A percentile compares a stretch with the other conserved stretches of the same genome.
phyloP scores from a whole-genome alignment of 2,329 filamentous ascomycete genomes.

The Diaporthe citriasiana region DNA sequence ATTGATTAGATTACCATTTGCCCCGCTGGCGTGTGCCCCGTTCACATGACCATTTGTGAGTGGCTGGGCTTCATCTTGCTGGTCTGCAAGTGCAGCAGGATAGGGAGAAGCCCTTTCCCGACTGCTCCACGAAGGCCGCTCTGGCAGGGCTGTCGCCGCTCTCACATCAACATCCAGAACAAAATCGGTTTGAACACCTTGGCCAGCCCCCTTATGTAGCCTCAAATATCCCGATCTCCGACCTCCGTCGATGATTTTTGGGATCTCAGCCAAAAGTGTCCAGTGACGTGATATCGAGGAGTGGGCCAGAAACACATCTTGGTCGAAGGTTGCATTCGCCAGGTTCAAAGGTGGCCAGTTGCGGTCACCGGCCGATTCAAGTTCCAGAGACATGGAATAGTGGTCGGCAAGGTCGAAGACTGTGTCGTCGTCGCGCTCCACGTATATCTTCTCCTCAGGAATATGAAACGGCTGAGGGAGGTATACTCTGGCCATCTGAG shows the following conservation, averaged over 20 bases:
- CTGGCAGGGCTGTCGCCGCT: conserved; percentile 59
- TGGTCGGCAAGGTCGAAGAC: conserved; percentile 63
- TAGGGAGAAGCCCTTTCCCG: conserved; percentile 60
- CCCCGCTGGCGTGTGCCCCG: conserved; percentile 46
- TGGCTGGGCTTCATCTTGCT: conserved; percentile 51
- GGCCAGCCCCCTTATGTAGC: conserved; percentile 54
- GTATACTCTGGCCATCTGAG: conserved; percentile 63
- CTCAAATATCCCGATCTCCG: conserved; percentile 50
- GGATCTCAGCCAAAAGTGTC: conserved; percentile 58
- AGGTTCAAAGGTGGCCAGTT: conserved; percentile 68
- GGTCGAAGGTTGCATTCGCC: conserved; percentile 47
- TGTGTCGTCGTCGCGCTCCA: conserved; percentile 62
- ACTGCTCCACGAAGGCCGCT: conserved; percentile 48
- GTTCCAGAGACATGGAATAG: conserved; percentile 66
- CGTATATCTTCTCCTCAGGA: conserved; percentile 64
- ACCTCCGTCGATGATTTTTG: conserved; percentile 57
- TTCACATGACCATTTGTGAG: conserved; percentile 53
- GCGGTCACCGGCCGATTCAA: conserved; percentile 64
- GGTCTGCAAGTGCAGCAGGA: conserved; percentile 60
- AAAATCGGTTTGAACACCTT: conserved; percentile 57
- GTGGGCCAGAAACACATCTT: conserved; percentile 46
- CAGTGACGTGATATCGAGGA: conserved; percentile 51
- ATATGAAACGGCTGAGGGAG: conserved; percentile 65
- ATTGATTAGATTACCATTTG: conserved; percentile 44
- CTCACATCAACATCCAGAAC: conserved; percentile 64